Percentiles rank a stretch among this genome's conserved stretches.
These are phyloP conservation scores for Trametes sanguinea DNA, from an alignment of 768 basidiomycete genomes.

Conservation along the genomic window DNA sequence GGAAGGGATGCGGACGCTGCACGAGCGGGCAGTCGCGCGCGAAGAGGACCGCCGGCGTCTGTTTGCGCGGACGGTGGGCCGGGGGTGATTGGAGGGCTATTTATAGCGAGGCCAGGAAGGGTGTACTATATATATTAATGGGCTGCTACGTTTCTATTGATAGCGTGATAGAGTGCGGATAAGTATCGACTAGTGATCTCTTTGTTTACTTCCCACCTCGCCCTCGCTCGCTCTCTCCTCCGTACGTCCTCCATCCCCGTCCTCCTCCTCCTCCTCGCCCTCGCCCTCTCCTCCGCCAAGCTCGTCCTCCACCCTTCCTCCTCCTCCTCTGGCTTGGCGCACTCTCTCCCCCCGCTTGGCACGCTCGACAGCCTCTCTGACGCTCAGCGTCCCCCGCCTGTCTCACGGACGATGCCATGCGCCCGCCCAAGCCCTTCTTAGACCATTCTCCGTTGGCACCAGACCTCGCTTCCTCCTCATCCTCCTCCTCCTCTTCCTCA, in stretches of 20 bases:
- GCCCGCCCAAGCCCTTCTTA: conserved; percentile 13
- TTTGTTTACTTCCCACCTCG: background rate
- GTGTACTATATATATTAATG: conserved; percentile 12
- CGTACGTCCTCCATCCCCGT: conserved; percentile 8
- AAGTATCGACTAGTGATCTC: conserved; percentile 5
- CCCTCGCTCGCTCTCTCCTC: background rate
- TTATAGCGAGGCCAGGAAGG: conserved; percentile 13
- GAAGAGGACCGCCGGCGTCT: conserved; percentile 60
- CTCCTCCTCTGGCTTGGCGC: conserved; percentile 1
- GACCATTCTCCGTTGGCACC: conserved; percentile 13
- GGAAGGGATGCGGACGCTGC: conserved; percentile 38
- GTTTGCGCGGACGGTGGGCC: conserved; percentile 33
- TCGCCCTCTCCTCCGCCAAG: conserved; percentile 20
- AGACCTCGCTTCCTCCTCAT: conserved; percentile 10
- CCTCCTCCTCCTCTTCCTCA: conserved; percentile 17
- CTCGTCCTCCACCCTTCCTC: background rate
- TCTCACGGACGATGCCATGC: conserved; percentile 22
- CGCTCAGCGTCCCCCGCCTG: conserved; percentile 1
- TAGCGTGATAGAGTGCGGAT: conserved; percentile 22
- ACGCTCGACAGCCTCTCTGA: background rate
- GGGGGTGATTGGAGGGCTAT: conserved; percentile 20
- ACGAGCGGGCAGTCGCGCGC: conserved; percentile 44
- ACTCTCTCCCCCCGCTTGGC: conserved; percentile 1
- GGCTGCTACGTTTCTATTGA: conserved; percentile 18
- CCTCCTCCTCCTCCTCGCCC: conserved; percentile 22